Percentiles rank a stretch among this genome's conserved stretches.
Evolutionary conservation across 1,284 basidiomycete genomes (phyloP).

Genomic region (Paramarasmius palmivorus): DNA sequence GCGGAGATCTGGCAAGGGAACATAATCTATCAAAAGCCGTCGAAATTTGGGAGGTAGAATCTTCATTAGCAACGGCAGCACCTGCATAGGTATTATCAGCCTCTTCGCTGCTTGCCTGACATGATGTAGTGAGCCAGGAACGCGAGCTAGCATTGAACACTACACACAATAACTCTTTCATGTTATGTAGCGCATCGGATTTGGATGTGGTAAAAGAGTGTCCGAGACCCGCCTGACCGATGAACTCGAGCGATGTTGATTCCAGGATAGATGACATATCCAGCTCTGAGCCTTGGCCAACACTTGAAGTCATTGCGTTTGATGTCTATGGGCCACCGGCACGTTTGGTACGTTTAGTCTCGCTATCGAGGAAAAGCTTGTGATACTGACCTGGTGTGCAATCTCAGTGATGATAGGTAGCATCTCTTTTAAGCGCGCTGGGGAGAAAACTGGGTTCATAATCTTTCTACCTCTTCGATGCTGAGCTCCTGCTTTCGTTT

Average conservation of each 20-base stretch:
- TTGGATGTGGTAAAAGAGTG: background rate
- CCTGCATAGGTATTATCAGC: background rate
- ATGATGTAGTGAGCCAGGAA: background rate
- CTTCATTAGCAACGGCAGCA: background rate
- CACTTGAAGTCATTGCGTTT: no score
- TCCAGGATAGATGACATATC: background rate
- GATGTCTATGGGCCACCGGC: background rate
- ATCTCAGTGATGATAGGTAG: background rate
- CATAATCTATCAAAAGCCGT: background rate
- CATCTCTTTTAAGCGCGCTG: background rate
- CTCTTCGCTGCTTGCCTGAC: background rate
- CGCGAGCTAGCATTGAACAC: background rate
- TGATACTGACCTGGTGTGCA: background rate
- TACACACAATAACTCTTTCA: background rate
- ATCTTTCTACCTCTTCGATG: background rate
- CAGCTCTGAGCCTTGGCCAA: no score
- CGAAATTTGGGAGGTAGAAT: background rate
- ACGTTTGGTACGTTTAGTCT: no score
- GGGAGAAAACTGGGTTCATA: background rate
- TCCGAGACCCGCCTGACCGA: constrained; percentile 1
- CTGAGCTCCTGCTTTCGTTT: background rate
- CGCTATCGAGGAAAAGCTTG: no score
- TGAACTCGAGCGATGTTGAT: constrained; percentile 1
- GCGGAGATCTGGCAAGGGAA: background rate
- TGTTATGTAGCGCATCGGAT: background rate